Base-by-base conservation (phyloP, 2,329 filamentous ascomycete species). In the Colletotrichum aenigma region DNA sequence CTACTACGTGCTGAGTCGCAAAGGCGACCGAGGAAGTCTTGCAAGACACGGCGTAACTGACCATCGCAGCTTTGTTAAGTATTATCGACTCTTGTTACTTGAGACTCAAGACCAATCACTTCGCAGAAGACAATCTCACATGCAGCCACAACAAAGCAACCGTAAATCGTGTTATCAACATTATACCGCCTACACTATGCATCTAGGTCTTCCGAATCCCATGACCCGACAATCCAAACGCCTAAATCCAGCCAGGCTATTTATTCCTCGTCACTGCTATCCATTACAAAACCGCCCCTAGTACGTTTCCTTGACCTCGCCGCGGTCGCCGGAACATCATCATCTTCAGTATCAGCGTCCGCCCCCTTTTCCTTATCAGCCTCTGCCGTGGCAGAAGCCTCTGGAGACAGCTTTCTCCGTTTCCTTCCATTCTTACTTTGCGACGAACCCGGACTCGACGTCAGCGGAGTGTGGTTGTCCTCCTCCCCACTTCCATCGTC, bases 181-280 rank as follows among this genome's bases (percentile, higher is more conserved):
- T 48, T 26, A 58, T 65, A 60, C 26, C 62, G 30, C 73, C 43
- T 48, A 67, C 62, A 70, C 73, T 68, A 75, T 75, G 73, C 70
- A 72, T 71, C 26, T 60, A 24, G 24, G 36, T 43, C 60, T 32
- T 48, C 43, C 21, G n/a, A 52, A 48, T 60, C 18, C 21, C 12
- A 10, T 24, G 15, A 58, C 28, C 48, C 52, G 5, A 34, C 26
- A 28, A 12, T 28, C 38, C 26, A 58, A 69, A 75, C 73, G 70
- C 73, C 73, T 16, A 24, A 65, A 36, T 10, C 58, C 26, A 26
- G 18, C 16, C 13, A 28, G 55, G 71, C 73, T 80, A 82, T 69
- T 90, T 80, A 82, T 69, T 90, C 88, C 77, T 91, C 89, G 64
- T 93, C 91, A 80, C 91, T 91, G 76, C 90, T 92, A 79, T 92